These are phyloP conservation scores for Fusarium sp. DNA, from an alignment of 2,329 filamentous ascomycete genomes.

Conservation along the genomic window DNA sequence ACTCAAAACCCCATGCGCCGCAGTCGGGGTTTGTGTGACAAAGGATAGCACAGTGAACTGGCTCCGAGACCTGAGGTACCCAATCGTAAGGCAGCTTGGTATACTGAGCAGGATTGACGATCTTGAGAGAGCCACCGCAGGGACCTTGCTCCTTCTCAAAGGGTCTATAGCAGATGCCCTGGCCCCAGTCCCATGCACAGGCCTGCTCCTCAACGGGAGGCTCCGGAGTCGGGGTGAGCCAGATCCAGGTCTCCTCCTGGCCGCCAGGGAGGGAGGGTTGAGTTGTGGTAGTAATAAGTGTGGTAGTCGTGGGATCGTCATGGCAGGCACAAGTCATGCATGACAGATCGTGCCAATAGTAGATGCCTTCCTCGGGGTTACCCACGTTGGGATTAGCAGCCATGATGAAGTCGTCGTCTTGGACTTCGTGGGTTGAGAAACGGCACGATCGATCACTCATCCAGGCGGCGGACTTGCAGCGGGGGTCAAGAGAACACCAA, in stretches of 20 bases:
- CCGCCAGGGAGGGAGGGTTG: neutral
- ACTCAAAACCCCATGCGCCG: conserved; percentile 1
- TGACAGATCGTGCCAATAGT: conserved; percentile 9
- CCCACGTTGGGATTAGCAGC: neutral
- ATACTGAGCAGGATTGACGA: neutral
- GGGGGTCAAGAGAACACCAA: neutral
- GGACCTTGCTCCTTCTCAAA: neutral
- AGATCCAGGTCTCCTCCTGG: neutral
- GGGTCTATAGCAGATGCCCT: neutral
- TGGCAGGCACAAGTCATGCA: neutral
- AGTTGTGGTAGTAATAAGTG: neutral
- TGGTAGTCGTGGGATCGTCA: neutral
- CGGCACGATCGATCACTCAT: neutral
- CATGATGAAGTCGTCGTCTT: neutral
- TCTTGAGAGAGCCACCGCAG: neutral
- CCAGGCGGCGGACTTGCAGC: conserved; percentile 2
- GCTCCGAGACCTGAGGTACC: neutral
- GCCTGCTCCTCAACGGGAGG: neutral
- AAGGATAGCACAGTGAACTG: neutral
- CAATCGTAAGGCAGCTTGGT: neutral
- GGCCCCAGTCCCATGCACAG: neutral
- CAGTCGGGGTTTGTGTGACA: conserved; percentile 1
- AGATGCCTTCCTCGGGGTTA: neutral
- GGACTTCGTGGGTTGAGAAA: neutral
- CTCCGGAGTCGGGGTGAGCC: neutral